Base-by-base conservation (phyloP, 805 yeast species). In the Candida suzukii region DNA sequence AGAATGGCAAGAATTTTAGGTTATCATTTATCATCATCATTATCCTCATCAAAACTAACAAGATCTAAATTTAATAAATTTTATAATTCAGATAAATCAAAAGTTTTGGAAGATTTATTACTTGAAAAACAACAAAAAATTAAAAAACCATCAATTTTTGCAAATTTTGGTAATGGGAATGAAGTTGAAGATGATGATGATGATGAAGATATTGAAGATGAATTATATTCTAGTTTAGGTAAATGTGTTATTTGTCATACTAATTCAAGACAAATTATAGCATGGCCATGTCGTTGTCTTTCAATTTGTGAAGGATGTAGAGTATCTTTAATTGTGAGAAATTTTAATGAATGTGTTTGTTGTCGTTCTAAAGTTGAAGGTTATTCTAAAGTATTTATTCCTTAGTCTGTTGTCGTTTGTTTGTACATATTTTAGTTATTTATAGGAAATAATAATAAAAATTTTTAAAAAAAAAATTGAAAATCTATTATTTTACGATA, bases 201-300 rank as follows among this genome's bases (percentile, higher is more conserved):
- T 38, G 49, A 41, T 13, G 32, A 42, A 11, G 53, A 51, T 9
- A 53, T 50, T 14, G 58, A 57, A 2, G 64, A 59, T 8, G 66
- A 60, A 8, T 47, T 58, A 6, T 58, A 58, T 22, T 51, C 62
- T 3, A 57, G 67, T 19, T 48, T 76, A 13, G 64, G 67, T 6
- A 66, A 67, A 6, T 88, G 97, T 61, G 95, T 86, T 7, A 81
- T 90, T 2, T 90, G 97, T 57, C 91, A 83, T 50, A 69, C 72
- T 5, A 77, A 82, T 43, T 74, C 78, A 5, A 70, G 96, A 48
- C 84, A 82, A 43, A 75, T 90, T 33, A 79, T 90, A 9, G 66
- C 91, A 3, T 90, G 97, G 97, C 97, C 97, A 0, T 90, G 97
- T 57, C 76, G 78, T 51, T 90, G 97, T 59, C 76, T 90, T 42